Evolutionary conservation across 75 land plant species (phyloP), one percentile per base, ranked within the genome.

Genomic region (Cunninghamia lanceolata): DNA sequence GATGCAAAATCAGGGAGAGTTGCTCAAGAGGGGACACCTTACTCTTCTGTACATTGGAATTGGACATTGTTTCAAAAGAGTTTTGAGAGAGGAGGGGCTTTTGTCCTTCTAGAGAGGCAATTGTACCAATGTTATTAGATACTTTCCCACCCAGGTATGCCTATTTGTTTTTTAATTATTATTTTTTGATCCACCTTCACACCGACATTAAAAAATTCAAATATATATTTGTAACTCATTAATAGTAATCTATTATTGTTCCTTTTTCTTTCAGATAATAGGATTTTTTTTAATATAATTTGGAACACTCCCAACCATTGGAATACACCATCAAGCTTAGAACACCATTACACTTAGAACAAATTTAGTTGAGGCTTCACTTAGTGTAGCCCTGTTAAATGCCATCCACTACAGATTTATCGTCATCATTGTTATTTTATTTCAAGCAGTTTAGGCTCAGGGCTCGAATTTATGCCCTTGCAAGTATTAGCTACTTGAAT

Each of bases 141-240:
- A 96, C 70, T 91, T 96, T 84, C 98, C 98, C 45, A 96, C 98
- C 66, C 98, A 96, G 98, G 98, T 96, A 30, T 30, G 81, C 63
- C 14, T 28, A 9, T 34, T 63, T 63, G 30, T 63, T 39, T 68
- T 42, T 45, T 73, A 30, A 73, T 73, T 73, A 10, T 11, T 34
- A 6, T 28, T 63, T 63, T 28, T 25, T 25, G 8, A 63, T 28
- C 28, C 68, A 63, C 68, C 68, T 25, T 25, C 68, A 63, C 21
- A 63, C 9, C 68, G 7, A 63, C n/a, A 8, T 63, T 63, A 8
- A 25, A 28, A 21, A 63, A 5, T 8, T 17, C 63, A 56, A 63
- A 63, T 21, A 6, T 63, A 25, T 63, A 63, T 59, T 59, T 63
- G n/a, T 63, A 63, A 21, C 28, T 28, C n/a, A 63, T 63, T 9